These are phyloP conservation scores for Piloderma croceum DNA, from an alignment of 768 basidiomycete genomes.

Conservation along the genomic window DNA sequence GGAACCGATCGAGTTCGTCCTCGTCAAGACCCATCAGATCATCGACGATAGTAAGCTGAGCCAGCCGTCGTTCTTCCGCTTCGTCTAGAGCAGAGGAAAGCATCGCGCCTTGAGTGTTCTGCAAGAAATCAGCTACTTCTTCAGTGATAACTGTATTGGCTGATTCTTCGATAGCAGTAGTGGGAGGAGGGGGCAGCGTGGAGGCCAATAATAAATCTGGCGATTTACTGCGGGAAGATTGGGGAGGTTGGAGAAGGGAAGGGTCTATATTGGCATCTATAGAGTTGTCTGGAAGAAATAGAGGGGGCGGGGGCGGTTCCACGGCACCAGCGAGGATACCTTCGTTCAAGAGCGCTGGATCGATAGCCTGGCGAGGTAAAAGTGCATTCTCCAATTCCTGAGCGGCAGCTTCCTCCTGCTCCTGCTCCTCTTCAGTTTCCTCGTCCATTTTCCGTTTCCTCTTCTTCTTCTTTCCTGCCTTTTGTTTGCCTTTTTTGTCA, in stretches of 20 bases:
- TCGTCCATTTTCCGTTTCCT: slow-evolving; percentile 38
- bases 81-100: slow-evolving; percentile 61
- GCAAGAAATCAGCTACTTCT: slow-evolving; percentile 65
- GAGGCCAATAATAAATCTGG: slow-evolving; percentile 2
- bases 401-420: slow-evolving; percentile 24
- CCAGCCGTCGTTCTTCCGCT: slow-evolving; percentile 56
- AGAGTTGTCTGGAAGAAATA: slow-evolving; percentile 40
- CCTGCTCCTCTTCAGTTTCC: slow-evolving; percentile 32
- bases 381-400: slow-evolving; percentile 15
- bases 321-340: slow-evolving; percentile 62
- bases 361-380: slow-evolving; percentile 32
- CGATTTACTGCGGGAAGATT: slow-evolving; percentile 13
- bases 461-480: slow-evolving; percentile 30
- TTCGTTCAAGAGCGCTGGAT: slow-evolving; percentile 55
- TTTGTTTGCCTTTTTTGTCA: slow-evolving; percentile 22
- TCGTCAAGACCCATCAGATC: slow-evolving; percentile 81
- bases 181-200: slow-evolving; percentile 8
- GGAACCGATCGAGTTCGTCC: slow-evolving; percentile 78
- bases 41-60: slow-evolving; percentile 39
- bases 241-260: slow-evolving; percentile 33
- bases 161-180: slow-evolving; percentile 45
- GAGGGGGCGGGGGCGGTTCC: slow-evolving; percentile 25
- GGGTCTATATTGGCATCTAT: slow-evolving; percentile 52
- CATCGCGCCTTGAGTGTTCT: slow-evolving; percentile 53
- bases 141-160: slow-evolving; percentile 58